Percentiles rank a stretch among this genome's conserved stretches.
Conservation (phyloP, 2,329 filamentous ascomycete genomes). For the Penicillium sp. region DNA sequence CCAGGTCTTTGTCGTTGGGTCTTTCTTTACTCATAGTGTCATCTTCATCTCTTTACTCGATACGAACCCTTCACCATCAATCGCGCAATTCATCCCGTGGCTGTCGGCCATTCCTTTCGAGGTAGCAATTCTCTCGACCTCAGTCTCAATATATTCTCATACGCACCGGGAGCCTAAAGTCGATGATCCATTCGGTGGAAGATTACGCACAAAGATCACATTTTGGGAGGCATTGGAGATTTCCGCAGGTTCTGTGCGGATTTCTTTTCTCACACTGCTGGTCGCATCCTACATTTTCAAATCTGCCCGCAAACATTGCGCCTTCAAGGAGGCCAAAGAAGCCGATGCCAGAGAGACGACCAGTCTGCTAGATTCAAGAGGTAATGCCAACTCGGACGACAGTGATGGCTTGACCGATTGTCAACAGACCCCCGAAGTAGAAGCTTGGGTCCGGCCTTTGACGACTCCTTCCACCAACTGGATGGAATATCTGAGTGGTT, state of each 20-base stretch:
- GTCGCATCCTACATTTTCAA: conserved; percentile 57
- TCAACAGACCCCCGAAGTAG: not conserved
- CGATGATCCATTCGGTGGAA: conserved; percentile 47
- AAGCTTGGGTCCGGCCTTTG: conserved; percentile 81
- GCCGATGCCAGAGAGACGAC: not conserved
- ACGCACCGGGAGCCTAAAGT: conserved; percentile 63
- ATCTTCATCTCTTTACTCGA: conserved; percentile 84
- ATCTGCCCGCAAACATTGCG: conserved; percentile 9
- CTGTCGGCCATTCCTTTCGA: conserved; percentile 69
- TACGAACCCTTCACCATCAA: conserved; percentile 73
- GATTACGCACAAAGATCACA: conserved; percentile 30
- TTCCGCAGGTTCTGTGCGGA: conserved; percentile 61
- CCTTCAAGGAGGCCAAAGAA: not conserved
- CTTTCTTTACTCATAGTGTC: conserved; percentile 82
- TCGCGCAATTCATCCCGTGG: conserved; percentile 80
- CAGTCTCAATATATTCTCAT: conserved; percentile 65
- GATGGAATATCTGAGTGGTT: conserved; percentile 89
- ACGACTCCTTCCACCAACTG: conserved; percentile 82
- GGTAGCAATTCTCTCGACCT: conserved; percentile 65
- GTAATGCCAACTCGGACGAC: not conserved
- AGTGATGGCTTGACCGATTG: not conserved
- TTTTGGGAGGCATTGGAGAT: conserved; percentile 1
- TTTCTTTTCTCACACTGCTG: conserved; percentile 63
- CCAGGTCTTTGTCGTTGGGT: conserved; percentile 80
- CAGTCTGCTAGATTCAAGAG: not conserved